Percentiles rank a stretch among this genome's conserved stretches.
phyloP scores from a whole-genome alignment of 108 stramenopile genomes.

The Skeletonema marinoi region DNA sequence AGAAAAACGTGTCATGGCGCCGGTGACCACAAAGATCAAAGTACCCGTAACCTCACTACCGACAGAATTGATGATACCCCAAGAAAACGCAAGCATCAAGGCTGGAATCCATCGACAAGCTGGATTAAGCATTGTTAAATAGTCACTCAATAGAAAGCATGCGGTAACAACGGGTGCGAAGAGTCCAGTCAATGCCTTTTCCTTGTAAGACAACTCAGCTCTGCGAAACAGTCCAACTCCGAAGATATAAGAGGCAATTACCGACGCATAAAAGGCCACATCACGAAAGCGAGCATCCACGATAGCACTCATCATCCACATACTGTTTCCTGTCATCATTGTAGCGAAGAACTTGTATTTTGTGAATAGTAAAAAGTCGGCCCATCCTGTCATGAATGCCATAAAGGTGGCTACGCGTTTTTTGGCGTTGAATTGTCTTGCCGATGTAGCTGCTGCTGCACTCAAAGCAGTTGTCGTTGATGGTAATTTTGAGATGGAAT shows the following conservation, averaged over 20 bases:
- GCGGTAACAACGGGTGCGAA: conserved; percentile 43
- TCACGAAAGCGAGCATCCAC: conserved; percentile 45
- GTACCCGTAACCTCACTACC: conserved; percentile 61
- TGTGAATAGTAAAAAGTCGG: conserved; percentile 48
- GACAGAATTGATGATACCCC: conserved; percentile 61
- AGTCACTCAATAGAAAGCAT: conserved; percentile 53
- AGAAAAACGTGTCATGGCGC: conserved; percentile 52
- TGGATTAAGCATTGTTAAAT: conserved; percentile 28
- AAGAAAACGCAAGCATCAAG: conserved; percentile 45
- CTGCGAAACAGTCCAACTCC: conserved; percentile 58
- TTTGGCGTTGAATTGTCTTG: conserved; percentile 29
- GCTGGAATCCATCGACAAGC: conserved; percentile 45
- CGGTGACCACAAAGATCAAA: conserved; percentile 66
- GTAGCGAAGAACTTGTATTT: conserved; percentile 60
- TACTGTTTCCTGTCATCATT: conserved; percentile 78
- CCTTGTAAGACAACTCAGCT: conserved; percentile 35
- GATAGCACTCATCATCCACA: conserved; percentile 61
- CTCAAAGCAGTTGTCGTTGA: neutral
- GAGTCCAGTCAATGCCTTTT: conserved; percentile 36
- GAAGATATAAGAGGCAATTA: conserved; percentile 50
- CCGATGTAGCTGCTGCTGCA: neutral
- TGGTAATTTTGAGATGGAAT: neutral
- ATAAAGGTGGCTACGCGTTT: conserved; percentile 52
- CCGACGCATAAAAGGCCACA: conserved; percentile 47
- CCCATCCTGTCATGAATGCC: conserved; percentile 72